phyloP scores from a whole-genome alignment of 768 basidiomycete species.

The Suillus variegatus region DNA sequence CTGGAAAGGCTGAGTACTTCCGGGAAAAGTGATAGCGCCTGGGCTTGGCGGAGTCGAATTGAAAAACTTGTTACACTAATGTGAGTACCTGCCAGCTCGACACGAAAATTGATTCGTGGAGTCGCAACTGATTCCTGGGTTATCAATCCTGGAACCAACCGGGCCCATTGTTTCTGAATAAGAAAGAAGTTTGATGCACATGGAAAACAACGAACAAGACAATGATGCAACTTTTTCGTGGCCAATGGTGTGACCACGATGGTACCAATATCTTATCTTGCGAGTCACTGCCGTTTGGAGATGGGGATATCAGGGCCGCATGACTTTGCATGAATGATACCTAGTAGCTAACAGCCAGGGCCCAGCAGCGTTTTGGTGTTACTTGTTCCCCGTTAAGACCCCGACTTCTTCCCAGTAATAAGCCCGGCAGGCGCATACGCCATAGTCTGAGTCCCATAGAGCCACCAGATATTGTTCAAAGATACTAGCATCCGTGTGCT shows the following conservation, averaged over 20 bases:
- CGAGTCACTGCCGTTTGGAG: neutral
- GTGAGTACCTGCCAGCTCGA: slow-evolving; percentile 14
- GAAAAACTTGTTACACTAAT: neutral
- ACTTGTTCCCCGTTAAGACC: neutral
- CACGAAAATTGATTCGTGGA: neutral
- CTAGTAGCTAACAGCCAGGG: neutral
- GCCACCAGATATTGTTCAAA: too few relatives aligned
- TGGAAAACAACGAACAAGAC: neutral
- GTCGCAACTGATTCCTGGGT: neutral
- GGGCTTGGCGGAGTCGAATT: neutral
- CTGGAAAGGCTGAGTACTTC: neutral
- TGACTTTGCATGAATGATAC: neutral
- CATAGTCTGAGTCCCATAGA: neutral
- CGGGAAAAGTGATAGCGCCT: neutral
- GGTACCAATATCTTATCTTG: neutral
- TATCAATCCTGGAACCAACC: neutral
- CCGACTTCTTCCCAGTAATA: neutral
- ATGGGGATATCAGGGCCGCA: neutral
- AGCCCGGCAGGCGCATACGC: neutral
- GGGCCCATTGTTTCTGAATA: neutral
- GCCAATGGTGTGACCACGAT: neutral
- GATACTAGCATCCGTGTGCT: too few relatives aligned
- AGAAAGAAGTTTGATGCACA: neutral
- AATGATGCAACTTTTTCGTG: neutral
- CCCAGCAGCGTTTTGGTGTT: neutral